phyloP scores from a whole-genome alignment of 2,329 filamentous ascomycete genomes.

The Fusarium liriodendri region DNA sequence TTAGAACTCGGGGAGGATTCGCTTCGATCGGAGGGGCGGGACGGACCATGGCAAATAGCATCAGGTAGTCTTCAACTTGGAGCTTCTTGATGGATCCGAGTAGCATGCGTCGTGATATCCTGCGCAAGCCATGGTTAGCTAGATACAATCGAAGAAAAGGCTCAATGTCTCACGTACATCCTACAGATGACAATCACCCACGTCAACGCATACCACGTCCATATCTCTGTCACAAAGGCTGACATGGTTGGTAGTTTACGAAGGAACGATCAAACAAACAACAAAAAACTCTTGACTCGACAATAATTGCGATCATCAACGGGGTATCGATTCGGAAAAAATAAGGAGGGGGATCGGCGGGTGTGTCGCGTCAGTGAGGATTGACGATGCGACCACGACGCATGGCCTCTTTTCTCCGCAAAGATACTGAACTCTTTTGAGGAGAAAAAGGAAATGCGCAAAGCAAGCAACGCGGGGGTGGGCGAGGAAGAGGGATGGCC shows the following conservation, averaged over 20 bases:
- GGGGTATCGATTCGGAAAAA: not conserved
- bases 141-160: not conserved
- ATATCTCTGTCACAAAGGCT: constrained; percentile 52
- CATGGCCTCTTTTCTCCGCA: constrained; percentile 16
- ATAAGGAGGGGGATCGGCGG: not conserved
- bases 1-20: constrained; percentile 9
- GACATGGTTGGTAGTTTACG: constrained; percentile 39
- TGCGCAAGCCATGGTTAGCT: constrained; percentile 25
- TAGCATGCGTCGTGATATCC: constrained; percentile 53
- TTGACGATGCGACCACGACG: constrained; percentile 28
- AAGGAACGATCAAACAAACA: not conserved
- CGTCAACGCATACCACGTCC: constrained; percentile 58
- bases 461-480: constrained; percentile 33
- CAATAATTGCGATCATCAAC: constrained; percentile 5
- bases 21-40: constrained; percentile 1
- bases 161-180: constrained; percentile 49
- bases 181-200: constrained; percentile 52
- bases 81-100: constrained; percentile 60
- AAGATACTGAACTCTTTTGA: not conserved
- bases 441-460: not conserved
- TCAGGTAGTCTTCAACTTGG: constrained; percentile 67
- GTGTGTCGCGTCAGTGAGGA: constrained; percentile 17
- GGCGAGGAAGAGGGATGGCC: constrained; percentile 19
- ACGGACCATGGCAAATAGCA: constrained; percentile 63
- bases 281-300: not conserved